Evolutionary conservation across 2,329 filamentous ascomycete species (phyloP), one percentile per base, ranked within the genome.

Genomic region (Chaetomium globosum): DNA sequence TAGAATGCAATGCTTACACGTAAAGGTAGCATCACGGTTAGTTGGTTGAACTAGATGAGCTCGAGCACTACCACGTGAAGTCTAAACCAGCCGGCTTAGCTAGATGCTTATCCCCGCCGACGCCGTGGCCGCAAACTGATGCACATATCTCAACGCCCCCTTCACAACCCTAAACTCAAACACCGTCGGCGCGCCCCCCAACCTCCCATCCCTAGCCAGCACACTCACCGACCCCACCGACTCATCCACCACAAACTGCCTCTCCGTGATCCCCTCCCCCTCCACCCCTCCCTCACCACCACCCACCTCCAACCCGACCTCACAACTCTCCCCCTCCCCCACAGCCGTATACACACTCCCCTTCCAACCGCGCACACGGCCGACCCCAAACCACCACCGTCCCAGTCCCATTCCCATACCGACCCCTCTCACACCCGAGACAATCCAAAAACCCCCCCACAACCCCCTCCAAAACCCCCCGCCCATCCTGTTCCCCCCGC

Each of bases 111-210:
- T 53, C 26, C 9, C 5, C 4, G 23, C 13, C 6, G 13, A 16
- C 16, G 3, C 49, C n/a, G 39, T 63, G 23, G 52, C 52, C 13
- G 31, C 21, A 33, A 61, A 60, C 43, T 57, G 61, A 30, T 64
- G 61, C 28, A 1, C 56, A 66, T 13, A 63, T 8, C 51, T 39
- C 65, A 67, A 56, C 49, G 36, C 59, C 1, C 63, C 65, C 4
- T 61, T 31, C 2, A 65, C 55, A 43, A 67, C 48, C 46, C 61
- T 59, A 2, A 58, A 21, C 48, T 64, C 63, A 52, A 65, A 56
- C 26, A 52, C 49, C 1, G 19, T 48, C 19, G 51, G 9, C 19
- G 57, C 55, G 19, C 36, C 43, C 21, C 59, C 58, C 2, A 59
- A 16, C 12, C n/a, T 56, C 26, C 56, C 59, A 31, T 56, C 63